Evolutionary conservation across 495 filamentous ascomycete genomes (phyloP).

Genomic region (Lophium mytilinum): DNA sequence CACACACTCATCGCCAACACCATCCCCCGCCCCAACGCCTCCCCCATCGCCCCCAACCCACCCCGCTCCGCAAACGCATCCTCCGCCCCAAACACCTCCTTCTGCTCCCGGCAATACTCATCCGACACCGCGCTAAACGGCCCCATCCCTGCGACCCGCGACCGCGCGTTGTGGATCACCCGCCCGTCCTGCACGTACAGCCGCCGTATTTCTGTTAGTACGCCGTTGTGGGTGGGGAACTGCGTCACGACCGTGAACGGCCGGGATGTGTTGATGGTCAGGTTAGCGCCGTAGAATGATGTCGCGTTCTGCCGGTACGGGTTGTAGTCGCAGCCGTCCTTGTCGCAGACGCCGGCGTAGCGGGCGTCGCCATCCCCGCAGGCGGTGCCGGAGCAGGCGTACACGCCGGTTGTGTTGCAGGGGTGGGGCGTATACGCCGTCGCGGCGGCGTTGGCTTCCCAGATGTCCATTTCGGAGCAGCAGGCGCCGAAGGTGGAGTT

Average conservation of each 20-base stretch:
- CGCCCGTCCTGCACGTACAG: constrained; percentile 54
- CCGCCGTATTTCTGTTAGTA: constrained; percentile 48
- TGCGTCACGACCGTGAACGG: constrained; percentile 60
- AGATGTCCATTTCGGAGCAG: constrained; percentile 27
- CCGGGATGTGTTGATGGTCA: constrained; percentile 49
- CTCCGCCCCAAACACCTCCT: constrained; percentile 47
- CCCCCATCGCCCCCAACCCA: constrained; percentile 50
- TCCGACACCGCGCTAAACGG: too few relatives aligned
- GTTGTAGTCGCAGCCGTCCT: constrained; percentile 58
- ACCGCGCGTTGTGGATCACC: constrained; percentile 50
- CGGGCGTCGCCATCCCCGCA: constrained; percentile 11
- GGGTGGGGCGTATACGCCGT: constrained; percentile 31
- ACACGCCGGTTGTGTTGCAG: constrained; percentile 24
- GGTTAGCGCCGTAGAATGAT: constrained; percentile 48
- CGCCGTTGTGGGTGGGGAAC: constrained; percentile 51
- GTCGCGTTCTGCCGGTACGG: constrained; percentile 47
- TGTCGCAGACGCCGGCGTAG: constrained; percentile 50
- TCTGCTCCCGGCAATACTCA: constrained; percentile 48
- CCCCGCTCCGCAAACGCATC: constrained; percentile 48
- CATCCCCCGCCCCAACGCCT: constrained; percentile 51
- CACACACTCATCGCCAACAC: constrained; percentile 71
- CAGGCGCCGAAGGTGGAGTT: constrained; percentile 37
- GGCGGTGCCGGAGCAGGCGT: constrained; percentile 15
- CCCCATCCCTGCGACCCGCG: constrained; percentile 44
- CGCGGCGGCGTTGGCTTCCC: constrained; percentile 22